Percentiles rank a stretch among this genome's conserved stretches.
phyloP scores from a whole-genome alignment of 768 basidiomycete species.

The Tulasnella sp. region DNA sequence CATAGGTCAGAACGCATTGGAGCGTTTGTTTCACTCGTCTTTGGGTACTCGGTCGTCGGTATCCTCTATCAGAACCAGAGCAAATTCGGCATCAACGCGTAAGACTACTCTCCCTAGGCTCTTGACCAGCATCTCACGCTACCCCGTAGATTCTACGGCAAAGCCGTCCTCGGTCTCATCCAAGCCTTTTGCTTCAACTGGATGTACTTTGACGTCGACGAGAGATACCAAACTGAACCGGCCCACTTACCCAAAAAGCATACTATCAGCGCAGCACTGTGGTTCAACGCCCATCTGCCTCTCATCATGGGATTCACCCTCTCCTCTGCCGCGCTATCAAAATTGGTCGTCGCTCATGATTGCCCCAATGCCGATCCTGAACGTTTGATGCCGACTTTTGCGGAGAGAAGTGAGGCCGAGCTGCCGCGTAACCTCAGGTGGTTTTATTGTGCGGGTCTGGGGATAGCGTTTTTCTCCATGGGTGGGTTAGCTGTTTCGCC shows the following conservation, averaged over 20 bases:
- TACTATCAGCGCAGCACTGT: not conserved
- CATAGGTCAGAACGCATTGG: constrained; percentile 5
- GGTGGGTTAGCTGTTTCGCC: not conserved
- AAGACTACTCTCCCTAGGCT: not conserved
- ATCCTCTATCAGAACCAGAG: constrained; percentile 7
- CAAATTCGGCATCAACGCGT: constrained; percentile 15
- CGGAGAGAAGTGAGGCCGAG: not conserved
- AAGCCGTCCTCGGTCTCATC: constrained; percentile 12
- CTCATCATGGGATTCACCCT: constrained; percentile 14
- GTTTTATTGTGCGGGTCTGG: constrained; percentile 5
- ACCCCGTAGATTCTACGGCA: constrained; percentile 16
- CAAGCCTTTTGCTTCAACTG: constrained; percentile 19
- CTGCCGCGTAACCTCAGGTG: not conserved
- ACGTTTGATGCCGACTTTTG: not conserved
- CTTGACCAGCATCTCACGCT: too few relatives aligned
- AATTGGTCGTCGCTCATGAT: constrained; percentile 12
- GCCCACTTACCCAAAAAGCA: not conserved
- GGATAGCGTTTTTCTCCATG: constrained; percentile 1
- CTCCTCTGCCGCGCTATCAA: constrained; percentile 1
- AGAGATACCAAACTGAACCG: not conserved
- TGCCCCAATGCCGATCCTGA: not conserved
- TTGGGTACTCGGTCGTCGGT: constrained; percentile 12
- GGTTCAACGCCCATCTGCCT: constrained; percentile 6
- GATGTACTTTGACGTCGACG: constrained; percentile 16
- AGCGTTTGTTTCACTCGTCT: constrained; percentile 14